These are phyloP conservation scores for Apiotrichum porosum DNA, from an alignment of 1,284 basidiomycete genomes.

Conservation along the genomic window DNA sequence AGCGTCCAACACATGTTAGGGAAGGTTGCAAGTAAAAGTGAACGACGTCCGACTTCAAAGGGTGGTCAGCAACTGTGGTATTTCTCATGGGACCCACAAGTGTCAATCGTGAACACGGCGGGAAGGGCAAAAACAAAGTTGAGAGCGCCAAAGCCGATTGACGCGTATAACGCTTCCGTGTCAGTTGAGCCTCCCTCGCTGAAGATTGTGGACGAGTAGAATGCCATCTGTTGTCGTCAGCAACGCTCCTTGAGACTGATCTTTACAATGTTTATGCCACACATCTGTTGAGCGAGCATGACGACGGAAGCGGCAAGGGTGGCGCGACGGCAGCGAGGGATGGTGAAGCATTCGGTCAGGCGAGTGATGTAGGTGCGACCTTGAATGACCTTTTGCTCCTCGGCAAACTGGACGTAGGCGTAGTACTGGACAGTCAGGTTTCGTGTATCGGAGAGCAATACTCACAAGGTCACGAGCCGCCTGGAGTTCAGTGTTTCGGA, in stretches of 20 bases:
- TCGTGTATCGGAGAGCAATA: too few species aligned
- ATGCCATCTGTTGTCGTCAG: too few species aligned
- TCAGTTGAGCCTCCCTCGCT: conserved; percentile 50
- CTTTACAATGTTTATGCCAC: conserved; percentile 32
- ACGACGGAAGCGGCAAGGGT: conserved; percentile 63
- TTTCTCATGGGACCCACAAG: too few species aligned
- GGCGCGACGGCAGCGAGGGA: conserved; percentile 69
- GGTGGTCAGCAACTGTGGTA: too few species aligned
- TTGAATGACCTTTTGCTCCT: conserved; percentile 57
- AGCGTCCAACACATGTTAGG: conserved; percentile 34
- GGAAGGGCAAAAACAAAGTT: conserved; percentile 3
- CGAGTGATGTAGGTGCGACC: conserved; percentile 44
- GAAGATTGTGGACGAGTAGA: conserved; percentile 54
- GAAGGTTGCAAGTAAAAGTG: conserved; percentile 56
- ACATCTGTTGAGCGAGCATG: conserved; percentile 58
- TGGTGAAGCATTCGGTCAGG: conserved; percentile 61
- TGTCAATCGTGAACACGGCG: conserved; percentile 52
- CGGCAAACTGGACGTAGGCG: conserved; percentile 63
- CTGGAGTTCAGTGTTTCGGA: conserved; percentile 62
- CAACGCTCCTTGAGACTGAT: too few species aligned
- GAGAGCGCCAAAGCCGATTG: conserved; percentile 46
- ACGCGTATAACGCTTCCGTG: conserved; percentile 53
- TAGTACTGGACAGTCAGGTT: too few species aligned
- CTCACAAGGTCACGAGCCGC: conserved; percentile 66
- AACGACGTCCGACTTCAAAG: conserved; percentile 66